Base-by-base conservation (phyloP, 768 basidiomycete species). In the Russula sp. region DNA sequence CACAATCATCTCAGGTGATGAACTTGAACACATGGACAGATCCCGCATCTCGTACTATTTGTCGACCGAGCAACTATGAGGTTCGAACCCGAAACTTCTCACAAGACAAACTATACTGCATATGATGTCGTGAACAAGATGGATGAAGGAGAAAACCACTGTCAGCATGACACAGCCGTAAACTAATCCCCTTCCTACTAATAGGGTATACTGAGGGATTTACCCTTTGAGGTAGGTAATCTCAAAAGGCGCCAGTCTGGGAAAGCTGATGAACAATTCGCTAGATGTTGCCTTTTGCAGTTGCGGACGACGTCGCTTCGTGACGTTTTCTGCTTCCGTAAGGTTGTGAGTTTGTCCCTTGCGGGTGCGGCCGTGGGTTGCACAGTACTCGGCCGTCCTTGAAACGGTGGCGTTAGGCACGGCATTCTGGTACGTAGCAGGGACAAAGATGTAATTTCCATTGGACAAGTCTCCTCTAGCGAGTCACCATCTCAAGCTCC, bases 321-420 rank as follows among this genome's bases (percentile, higher is more conserved):
- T 63, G 57, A 63, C 57, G 57, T 54, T 40, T 48, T 54, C 16
- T 20, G 18, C 51, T 53, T 58, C 62, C 51, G 45, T 59, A 52
- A 54, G 51, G n/a, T 31, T n/a, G 14, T 27, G 49, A 27, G 9
- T 10, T 31, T 14, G 55, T 45, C 14, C 45, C 45, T 37, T 22
- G 52, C 51, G 14, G 34, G 34, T 34, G 32, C 27, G 16, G 52
- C 53, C 52, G n/a, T 39, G 59, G 47, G 8, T 40, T 35, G 32
- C 34, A 52, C 55, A 37, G 45, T 0, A 2, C 27, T 37, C 35
- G 51, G 34, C 56, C 6, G 14, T 39, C 8, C 34, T 54, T 63
- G 45, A 58, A 39, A 51, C 40, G 35, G 57, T 63, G 62, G 51
- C 56, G 57, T 48, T 18, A 11, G 20, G 51, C 48, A 52, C 62